A percentile compares a stretch with the other conserved stretches of the same genome.
Evolutionary conservation across 78 protist genomes (phyloP).

Genomic region (Reticulomyxa filosa): DNA sequence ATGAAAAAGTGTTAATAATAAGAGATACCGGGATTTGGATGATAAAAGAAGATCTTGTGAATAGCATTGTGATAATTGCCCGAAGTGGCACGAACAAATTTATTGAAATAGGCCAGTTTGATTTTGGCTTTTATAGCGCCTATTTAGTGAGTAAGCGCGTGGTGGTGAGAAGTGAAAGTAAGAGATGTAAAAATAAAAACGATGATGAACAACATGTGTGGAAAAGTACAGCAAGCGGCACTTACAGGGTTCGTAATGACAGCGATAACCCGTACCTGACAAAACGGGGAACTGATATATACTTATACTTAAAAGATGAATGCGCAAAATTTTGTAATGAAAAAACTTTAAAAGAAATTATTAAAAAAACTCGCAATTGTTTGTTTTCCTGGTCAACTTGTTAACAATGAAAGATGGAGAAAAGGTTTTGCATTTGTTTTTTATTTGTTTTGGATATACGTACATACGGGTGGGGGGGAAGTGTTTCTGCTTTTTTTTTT

Average conservation of each 20-base stretch:
- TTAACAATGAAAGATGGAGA: slow-evolving; percentile 46
- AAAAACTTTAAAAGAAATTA: slow-evolving; percentile 73
- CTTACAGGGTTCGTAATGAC: slow-evolving; percentile 75
- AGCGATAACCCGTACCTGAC: slow-evolving; percentile 32
- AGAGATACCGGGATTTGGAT: slow-evolving; percentile 97
- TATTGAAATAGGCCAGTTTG: slow-evolving; percentile 99
- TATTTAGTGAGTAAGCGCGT: slow-evolving; percentile 95
- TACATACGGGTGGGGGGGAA: too few species aligned
- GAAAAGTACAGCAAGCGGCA: slow-evolving; percentile 93
- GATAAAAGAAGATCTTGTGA: slow-evolving; percentile 94
- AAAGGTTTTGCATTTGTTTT: too few species aligned
- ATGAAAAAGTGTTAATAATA: too few species aligned
- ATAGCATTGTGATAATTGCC: slow-evolving; percentile 98
- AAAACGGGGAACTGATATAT: slow-evolving; percentile 89
- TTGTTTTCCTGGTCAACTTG: slow-evolving; percentile 86
- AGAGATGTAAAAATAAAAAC: too few species aligned
- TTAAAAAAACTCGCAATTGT: slow-evolving; percentile 99
- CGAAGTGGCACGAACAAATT: slow-evolving; percentile 91
- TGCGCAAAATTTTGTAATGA: slow-evolving; percentile 89
- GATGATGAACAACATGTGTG: slow-evolving; percentile 96
- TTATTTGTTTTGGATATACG: too few species aligned
- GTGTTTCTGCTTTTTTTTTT: too few species aligned
- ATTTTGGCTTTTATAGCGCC: slow-evolving; percentile 99
- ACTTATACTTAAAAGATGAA: slow-evolving; percentile 88
- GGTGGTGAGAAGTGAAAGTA: slow-evolving; percentile 79